Base-by-base conservation (phyloP, 2,329 filamentous ascomycete genomes). In the Fonsecaea nubica region DNA sequence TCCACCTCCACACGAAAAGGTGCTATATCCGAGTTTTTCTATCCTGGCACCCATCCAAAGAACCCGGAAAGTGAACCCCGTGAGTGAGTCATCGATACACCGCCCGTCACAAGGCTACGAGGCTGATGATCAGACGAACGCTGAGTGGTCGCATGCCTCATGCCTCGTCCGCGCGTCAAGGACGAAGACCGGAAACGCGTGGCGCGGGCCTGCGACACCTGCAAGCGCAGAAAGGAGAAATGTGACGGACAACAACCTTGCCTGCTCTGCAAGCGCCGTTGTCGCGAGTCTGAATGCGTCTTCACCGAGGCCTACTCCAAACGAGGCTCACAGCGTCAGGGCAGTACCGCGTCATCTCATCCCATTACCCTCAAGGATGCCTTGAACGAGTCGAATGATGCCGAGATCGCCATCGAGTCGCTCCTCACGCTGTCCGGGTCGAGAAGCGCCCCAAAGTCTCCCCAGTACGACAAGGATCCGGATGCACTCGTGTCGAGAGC, bases 211-310 rank as follows among this genome's bases (percentile, higher is more conserved):
- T 73, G 71, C 52, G 70, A 72, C 63, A 73, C 66, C 4, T 73
- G 71, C 67, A 73, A 73, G 69, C 72, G 78, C 30, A 76, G 81
- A 59, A 83, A 83, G 69, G 83, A 85, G 66, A 84, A 84, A 72
- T 85, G 83, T 71, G 80, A 85, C 66, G 83, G 83, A 45, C 76
- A 80, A 58, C 77, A 81, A 57, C 83, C 83, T 50, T 85, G 83
- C 66, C 78, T 78, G n/a, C 83, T 84, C 62, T 85, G 83, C 72
- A 75, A 78, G 4, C 77, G 79, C 62, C 75, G 75, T 74, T 80
- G 75, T 71, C 80, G 76, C 70, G 78, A 74, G 72, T 76, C 75
- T 61, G 79, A 75, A 76, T 82, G 72, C 76, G 74, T 80, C 74
- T 75, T 80, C 74, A 74, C 78, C 64, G 66, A 80, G 18, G 68